Conservation (phyloP, 2,329 filamentous ascomycete genomes). For the Fusarium sp. region DNA sequence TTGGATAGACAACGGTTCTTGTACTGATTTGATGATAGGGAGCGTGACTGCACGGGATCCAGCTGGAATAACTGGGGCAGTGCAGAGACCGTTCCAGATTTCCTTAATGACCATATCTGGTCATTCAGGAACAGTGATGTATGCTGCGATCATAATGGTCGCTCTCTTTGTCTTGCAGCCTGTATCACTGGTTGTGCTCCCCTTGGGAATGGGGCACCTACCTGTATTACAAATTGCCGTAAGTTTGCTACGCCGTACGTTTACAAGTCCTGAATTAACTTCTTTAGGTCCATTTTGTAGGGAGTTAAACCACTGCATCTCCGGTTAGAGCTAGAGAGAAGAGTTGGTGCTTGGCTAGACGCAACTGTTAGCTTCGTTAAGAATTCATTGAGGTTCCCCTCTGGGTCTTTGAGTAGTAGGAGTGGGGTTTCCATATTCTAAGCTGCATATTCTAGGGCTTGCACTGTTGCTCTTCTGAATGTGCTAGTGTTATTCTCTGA, state of each 20-base stretch:
- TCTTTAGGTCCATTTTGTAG: not conserved
- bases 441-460: fast-evolving
- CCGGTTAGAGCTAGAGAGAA: not conserved
- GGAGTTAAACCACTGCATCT: not conserved
- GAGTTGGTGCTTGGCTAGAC: not conserved
- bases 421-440: not conserved
- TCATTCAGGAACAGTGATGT: not conserved
- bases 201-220: not conserved
- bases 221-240: not conserved
- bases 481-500: not conserved
- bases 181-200: not conserved
- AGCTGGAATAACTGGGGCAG: not conserved
- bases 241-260: fast-evolving
- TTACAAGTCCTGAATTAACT: fast-evolving
- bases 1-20: not conserved
- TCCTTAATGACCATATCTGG: not conserved
- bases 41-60: not conserved
- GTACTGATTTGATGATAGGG: not conserved
- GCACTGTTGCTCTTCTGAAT: fast-evolving
- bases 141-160: not conserved
- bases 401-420: fast-evolving
- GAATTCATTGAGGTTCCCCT: fast-evolving
- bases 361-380: not conserved
- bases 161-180: not conserved
- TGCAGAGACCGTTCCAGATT: not conserved